Conservation (phyloP, 2,329 filamentous ascomycete species). For the Cladorrhinum sp. region DNA sequence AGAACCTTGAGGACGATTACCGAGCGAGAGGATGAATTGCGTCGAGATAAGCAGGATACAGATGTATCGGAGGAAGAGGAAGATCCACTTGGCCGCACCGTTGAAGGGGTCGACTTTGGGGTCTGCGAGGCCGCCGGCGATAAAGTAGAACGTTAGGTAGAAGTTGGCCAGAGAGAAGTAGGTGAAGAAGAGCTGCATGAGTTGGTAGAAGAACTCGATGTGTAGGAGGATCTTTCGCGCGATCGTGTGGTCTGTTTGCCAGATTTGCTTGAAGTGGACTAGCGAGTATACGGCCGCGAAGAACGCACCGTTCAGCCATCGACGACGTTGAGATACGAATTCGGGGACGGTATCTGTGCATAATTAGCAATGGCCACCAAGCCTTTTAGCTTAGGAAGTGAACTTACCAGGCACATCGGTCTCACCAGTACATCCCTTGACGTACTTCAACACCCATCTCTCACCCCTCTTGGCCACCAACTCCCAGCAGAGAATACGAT, state of each 20-base stretch:
- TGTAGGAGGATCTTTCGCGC: slow-evolving; percentile 87
- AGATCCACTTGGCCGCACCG: slow-evolving; percentile 78
- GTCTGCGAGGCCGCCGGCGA: slow-evolving; percentile 85
- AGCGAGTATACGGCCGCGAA: slow-evolving; percentile 98
- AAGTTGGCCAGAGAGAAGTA: slow-evolving; percentile 99
- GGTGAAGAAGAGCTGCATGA: slow-evolving; percentile 88
- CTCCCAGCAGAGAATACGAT: slow-evolving; percentile 91
- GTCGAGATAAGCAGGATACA: slow-evolving; percentile 85
- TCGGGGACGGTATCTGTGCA: slow-evolving; percentile 81
- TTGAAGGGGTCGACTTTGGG: slow-evolving; percentile 83
- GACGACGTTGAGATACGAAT: slow-evolving; percentile 91
- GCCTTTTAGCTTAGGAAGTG: background rate
- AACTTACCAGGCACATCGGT: slow-evolving; percentile 90
- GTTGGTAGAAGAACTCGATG: slow-evolving; percentile 93
- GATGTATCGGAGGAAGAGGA: slow-evolving; percentile 79
- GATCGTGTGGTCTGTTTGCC: slow-evolving; percentile 87
- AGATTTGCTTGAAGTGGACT: slow-evolving; percentile 90
- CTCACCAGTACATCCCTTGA: slow-evolving; percentile 93
- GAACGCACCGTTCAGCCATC: slow-evolving; percentile 98
- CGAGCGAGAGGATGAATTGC: slow-evolving; percentile 94
- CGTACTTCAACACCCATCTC: slow-evolving; percentile 96
- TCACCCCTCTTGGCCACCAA: slow-evolving; percentile 92
- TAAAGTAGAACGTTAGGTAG: slow-evolving; percentile 98
- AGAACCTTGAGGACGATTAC: slow-evolving; percentile 92
- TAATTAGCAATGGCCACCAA: slow-evolving; percentile 29